These are phyloP conservation scores for Picochlorum sp. DNA, from an alignment of 139 green algal species.

Conservation along the genomic window DNA sequence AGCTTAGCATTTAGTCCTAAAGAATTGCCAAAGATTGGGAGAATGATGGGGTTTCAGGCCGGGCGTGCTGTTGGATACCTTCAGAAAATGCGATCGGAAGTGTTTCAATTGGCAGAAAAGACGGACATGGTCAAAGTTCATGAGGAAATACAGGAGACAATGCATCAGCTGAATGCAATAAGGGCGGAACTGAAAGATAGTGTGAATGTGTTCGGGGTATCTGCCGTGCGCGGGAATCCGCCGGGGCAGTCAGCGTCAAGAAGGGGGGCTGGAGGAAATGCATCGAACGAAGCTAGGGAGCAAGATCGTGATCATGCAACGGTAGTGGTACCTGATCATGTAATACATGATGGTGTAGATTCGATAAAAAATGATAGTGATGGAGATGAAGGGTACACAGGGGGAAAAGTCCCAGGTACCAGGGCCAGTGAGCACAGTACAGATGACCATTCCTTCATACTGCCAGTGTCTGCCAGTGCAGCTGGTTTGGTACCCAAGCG, in stretches of 20 bases:
- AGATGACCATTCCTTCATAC: too few species aligned
- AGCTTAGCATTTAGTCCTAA: too few species aligned
- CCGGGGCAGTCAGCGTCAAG: background rate
- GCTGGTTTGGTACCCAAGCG: constrained; percentile 14
- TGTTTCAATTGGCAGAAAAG: constrained; percentile 21
- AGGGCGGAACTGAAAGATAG: constrained; percentile 15
- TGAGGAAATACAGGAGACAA: constrained; percentile 16
- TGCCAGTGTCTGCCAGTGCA: constrained; percentile 8
- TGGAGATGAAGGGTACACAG: background rate
- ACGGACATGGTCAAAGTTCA: constrained; percentile 21
- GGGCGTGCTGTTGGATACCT: constrained; percentile 14
- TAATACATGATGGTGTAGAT: too few species aligned
- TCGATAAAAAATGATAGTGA: too few species aligned
- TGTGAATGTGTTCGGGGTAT: constrained; percentile 9
- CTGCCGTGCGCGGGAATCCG: background rate
- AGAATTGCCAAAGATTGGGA: constrained; percentile 11
- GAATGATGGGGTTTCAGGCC: constrained; percentile 5
- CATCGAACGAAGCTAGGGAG: background rate
- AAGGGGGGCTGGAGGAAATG: background rate
- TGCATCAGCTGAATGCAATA: constrained; percentile 25
- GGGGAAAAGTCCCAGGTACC: background rate
- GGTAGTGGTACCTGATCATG: background rate
- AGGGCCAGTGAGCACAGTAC: background rate
- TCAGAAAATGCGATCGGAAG: constrained; percentile 4
- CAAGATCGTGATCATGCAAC: background rate